Conservation (phyloP, 345 rosid genomes). For the Angophora floribunda region DNA sequence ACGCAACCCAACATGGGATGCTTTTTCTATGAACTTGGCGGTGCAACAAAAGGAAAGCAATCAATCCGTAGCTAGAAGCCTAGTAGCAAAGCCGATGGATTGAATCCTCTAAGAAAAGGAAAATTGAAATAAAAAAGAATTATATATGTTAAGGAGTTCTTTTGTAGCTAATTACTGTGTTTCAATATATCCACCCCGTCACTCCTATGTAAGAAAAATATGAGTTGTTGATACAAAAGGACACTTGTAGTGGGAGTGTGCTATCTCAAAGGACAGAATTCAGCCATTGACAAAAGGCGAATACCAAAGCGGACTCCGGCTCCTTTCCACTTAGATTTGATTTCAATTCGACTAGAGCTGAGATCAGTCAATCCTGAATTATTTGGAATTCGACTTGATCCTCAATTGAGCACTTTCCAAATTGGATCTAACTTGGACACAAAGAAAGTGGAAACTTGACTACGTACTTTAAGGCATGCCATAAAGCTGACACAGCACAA, state of each 20-base stretch:
- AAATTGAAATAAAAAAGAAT: not conserved
- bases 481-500: not conserved
- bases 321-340: not conserved
- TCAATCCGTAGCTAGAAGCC: not conserved
- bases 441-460: too few relatives aligned
- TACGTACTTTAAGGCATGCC: too few relatives aligned
- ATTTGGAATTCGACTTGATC: not conserved
- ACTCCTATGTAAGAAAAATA: not conserved
- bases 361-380: not conserved
- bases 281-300: not conserved
- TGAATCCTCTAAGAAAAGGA: not conserved
- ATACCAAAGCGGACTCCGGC: not conserved
- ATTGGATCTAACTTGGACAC: not conserved
- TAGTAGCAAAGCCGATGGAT: not conserved
- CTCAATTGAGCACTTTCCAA: not conserved
- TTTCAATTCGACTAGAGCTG: not conserved
- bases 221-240: not conserved
- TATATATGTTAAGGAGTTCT: not conserved
- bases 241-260: rapidly evolving
- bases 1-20: not conserved
- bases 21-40: not conserved
- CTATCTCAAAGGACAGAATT: not conserved
- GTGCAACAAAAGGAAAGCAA: not conserved
- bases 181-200: not conserved
- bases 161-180: not conserved